Evolutionary conservation across 1,139 yeast species (phyloP).

Genomic region (Saccharomyces pastorianus): DNA sequence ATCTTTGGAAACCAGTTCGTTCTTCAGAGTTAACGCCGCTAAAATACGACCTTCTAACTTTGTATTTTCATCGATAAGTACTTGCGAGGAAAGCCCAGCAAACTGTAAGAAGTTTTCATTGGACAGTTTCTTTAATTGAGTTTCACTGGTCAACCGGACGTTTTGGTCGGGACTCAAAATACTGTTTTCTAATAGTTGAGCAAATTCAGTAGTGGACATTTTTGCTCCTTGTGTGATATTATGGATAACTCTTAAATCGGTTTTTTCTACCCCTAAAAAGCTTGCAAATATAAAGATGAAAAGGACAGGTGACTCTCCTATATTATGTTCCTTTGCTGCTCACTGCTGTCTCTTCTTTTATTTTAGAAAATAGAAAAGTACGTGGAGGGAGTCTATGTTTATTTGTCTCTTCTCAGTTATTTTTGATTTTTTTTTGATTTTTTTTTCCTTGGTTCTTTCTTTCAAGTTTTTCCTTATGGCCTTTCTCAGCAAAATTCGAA

Average conservation of each 20-base stretch:
- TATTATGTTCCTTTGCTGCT: background rate
- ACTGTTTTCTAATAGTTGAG: slow-evolving; percentile 70
- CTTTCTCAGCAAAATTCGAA: background rate
- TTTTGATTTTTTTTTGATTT: background rate
- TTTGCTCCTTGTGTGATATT: background rate
- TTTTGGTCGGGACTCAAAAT: slow-evolving; percentile 55
- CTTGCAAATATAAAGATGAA: background rate
- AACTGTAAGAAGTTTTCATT: slow-evolving; percentile 69
- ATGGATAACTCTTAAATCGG: background rate
- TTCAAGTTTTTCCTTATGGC: background rate
- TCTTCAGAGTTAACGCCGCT: slow-evolving; percentile 83
- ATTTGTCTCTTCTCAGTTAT: background rate
- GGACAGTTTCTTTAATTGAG: slow-evolving; percentile 65
- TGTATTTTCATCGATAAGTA: slow-evolving; percentile 57
- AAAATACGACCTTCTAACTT: slow-evolving; percentile 82
- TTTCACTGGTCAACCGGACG: slow-evolving; percentile 73
- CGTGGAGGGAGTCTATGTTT: background rate
- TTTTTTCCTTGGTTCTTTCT: background rate
- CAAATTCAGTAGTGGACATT: slow-evolving; percentile 46
- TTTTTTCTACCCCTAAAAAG: background rate
- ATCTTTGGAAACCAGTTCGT: slow-evolving; percentile 78
- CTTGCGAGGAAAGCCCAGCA: slow-evolving; percentile 61
- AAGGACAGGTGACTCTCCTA: background rate
- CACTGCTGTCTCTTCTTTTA: background rate
- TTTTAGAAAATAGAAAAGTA: background rate